Conservation (phyloP, 2,329 filamentous ascomycete genomes). For the Pyrenophora graminea region DNA sequence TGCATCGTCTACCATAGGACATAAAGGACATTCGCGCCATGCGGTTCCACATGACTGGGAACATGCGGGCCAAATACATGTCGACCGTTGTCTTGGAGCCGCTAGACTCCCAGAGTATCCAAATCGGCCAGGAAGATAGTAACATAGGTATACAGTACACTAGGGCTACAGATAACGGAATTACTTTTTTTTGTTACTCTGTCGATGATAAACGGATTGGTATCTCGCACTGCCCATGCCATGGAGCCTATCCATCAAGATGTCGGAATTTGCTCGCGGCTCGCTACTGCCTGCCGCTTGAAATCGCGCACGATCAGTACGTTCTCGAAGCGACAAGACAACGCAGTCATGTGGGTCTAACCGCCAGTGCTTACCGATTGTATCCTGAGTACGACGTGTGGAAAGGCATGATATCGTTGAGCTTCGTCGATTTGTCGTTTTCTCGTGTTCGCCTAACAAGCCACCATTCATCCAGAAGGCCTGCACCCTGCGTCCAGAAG, state of each 20-base stretch:
- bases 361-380: background rate
- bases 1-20: slow-evolving; percentile 5
- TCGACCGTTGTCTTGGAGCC: slow-evolving; percentile 7
- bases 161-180: slow-evolving; percentile 5
- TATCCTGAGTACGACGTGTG: background rate
- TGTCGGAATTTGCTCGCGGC: background rate
- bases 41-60: slow-evolving; percentile 9
- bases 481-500: background rate
- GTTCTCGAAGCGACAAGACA: background rate
- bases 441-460: slow-evolving; percentile 11
- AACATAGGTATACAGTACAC: slow-evolving; percentile 10
- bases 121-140: slow-evolving; percentile 2
- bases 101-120: slow-evolving; percentile 5
- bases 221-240: background rate
- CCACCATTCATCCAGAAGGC: slow-evolving; percentile 2
- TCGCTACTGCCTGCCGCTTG: too few species aligned
- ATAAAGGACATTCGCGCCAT: slow-evolving; percentile 7
- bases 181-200: background rate
- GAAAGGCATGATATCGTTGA: slow-evolving; percentile 1
- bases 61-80: slow-evolving; percentile 11
- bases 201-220: background rate
- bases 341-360: background rate
- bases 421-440: slow-evolving; percentile 16
- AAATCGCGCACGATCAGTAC: background rate
- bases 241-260: background rate